These are phyloP conservation scores for Kwoniella shivajii DNA, from an alignment of 1,284 basidiomycete species.

Conservation along the genomic window DNA sequence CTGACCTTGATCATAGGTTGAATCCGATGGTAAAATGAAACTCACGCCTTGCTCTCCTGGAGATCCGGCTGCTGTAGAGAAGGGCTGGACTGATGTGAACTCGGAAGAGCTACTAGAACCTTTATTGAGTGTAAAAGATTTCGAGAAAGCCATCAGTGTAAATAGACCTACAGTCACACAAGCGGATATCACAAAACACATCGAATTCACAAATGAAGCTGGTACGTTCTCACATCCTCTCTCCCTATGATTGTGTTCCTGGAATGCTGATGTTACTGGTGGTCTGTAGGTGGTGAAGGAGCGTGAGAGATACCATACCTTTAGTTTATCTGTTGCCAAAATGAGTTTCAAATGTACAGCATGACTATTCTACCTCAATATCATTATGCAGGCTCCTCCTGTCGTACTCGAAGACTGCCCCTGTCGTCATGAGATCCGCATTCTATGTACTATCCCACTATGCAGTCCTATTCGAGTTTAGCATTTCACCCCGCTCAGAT, in stretches of 20 bases:
- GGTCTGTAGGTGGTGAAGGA: constrained; percentile 22
- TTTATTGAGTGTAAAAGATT: constrained; percentile 75
- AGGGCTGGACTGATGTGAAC: constrained; percentile 88
- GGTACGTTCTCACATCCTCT: constrained; percentile 40
- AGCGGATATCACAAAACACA: constrained; percentile 86
- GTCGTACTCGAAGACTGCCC: too few species aligned
- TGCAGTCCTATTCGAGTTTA: too few species aligned
- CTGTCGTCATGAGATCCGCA: too few species aligned
- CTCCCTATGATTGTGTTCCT: neutral
- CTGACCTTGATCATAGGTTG: constrained; percentile 48
- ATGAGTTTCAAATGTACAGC: neutral
- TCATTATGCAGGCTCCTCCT: too few species aligned
- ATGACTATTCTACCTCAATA: too few species aligned
- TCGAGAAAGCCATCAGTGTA: constrained; percentile 77
- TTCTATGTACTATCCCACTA: too few species aligned
- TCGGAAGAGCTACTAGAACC: constrained; percentile 91
- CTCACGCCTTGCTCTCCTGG: constrained; percentile 94
- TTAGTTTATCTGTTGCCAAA: neutral
- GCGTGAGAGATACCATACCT: constrained; percentile 17
- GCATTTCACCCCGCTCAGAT: too few species aligned
- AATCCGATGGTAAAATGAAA: constrained; percentile 61
- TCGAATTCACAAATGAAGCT: constrained; percentile 85
- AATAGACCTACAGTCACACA: constrained; percentile 87
- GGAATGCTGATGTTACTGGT: neutral
- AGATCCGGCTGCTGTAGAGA: constrained; percentile 81